Conservation (phyloP, 2,329 filamentous ascomycete genomes). For the Apiospora sp. region DNA sequence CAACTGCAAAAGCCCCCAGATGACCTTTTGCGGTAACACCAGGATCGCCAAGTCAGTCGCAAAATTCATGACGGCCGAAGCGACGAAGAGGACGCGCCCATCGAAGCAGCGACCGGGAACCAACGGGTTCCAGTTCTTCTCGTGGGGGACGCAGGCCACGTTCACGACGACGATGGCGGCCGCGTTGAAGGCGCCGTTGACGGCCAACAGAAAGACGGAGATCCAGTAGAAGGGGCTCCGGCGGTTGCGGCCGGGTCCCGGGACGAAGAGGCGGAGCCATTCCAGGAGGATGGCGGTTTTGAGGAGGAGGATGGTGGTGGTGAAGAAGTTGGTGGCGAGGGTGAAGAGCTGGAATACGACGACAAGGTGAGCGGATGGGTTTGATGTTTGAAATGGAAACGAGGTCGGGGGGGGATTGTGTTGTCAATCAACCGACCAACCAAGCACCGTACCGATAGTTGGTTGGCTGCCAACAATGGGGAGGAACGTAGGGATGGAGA, state of each 20-base stretch:
- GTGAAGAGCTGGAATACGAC: slow-evolving; percentile 38
- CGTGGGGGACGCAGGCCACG: slow-evolving; percentile 32
- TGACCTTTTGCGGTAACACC: slow-evolving; percentile 38
- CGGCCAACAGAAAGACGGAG: slow-evolving; percentile 27
- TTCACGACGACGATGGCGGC: slow-evolving; percentile 29
- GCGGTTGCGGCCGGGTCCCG: slow-evolving; percentile 34
- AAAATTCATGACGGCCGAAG: slow-evolving; percentile 34
- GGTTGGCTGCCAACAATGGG: not conserved
- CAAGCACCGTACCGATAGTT: no score
- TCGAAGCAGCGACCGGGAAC: slow-evolving; percentile 31
- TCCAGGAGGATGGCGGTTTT: slow-evolving; percentile 52
- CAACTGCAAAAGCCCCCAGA: slow-evolving; percentile 40
- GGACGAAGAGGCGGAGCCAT: slow-evolving; percentile 43
- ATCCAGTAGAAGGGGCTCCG: slow-evolving; percentile 33
- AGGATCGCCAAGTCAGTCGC: slow-evolving; percentile 38
- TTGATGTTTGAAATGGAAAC: not conserved
- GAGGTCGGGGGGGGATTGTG: no score
- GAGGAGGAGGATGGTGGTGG: slow-evolving; percentile 44
- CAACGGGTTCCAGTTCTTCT: slow-evolving; percentile 26
- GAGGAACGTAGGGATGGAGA: no score
- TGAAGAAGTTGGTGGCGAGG: slow-evolving; percentile 43
- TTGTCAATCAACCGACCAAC: no score
- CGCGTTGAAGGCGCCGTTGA: slow-evolving; percentile 31
- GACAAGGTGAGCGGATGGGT: no score
- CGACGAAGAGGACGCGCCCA: slow-evolving; percentile 27